These are phyloP conservation scores for Bryum argenteum DNA, from an alignment of 225 moss, liverwort and hornwort species.

Conservation along the genomic window DNA sequence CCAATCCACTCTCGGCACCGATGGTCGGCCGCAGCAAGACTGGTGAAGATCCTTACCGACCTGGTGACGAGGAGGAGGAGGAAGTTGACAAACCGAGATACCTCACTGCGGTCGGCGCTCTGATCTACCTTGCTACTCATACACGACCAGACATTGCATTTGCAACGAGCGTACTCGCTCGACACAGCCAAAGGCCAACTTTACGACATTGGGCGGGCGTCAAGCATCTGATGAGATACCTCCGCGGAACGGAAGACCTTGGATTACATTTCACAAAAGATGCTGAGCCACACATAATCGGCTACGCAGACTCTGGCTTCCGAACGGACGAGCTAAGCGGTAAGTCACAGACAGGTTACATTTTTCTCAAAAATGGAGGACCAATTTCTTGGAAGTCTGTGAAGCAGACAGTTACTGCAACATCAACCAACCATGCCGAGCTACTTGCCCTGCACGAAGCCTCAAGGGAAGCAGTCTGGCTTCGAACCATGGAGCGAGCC, in stretches of 20 bases:
- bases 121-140: neutral
- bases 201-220: neutral
- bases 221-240: neutral
- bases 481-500: too few species aligned
- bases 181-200: neutral
- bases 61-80: neutral
- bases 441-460: too few species aligned
- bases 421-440: too few species aligned
- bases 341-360: neutral
- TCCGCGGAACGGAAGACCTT: neutral
- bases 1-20: neutral
- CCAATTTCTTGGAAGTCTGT: too few species aligned
- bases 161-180: neutral
- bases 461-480: too few species aligned
- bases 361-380: too few species aligned
- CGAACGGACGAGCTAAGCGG: neutral
- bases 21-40: too few species aligned
- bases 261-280: neutral
- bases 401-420: too few species aligned
- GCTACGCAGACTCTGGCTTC: neutral
- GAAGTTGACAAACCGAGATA: neutral
- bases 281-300: neutral
- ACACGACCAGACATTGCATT: neutral
- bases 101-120: neutral
- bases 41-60: too few species aligned